Percentiles rank a stretch among this genome's conserved stretches.
Evolutionary conservation across 257 asterid species (phyloP).

Genomic region (Nicotiana obtusifolia): DNA sequence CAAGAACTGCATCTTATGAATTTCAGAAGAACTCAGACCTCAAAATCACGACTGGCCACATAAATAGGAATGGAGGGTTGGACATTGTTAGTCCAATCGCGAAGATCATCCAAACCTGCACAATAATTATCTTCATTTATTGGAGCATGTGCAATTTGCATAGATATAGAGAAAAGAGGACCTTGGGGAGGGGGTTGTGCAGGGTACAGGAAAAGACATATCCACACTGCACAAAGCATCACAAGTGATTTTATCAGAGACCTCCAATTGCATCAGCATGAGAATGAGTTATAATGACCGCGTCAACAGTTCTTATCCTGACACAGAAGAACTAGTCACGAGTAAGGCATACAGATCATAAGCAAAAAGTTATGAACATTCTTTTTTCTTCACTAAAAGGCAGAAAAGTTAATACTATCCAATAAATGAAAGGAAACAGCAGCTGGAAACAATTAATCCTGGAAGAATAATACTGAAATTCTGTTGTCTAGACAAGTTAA

Average conservation of each 20-base stretch:
- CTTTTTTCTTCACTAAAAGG: no score
- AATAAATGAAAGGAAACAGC: not conserved
- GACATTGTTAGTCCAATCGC: slow-evolving; percentile 98
- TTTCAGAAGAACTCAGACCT: slow-evolving; percentile 41
- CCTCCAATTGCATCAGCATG: slow-evolving; percentile 99
- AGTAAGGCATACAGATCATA: slow-evolving; percentile 21
- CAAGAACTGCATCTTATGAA: slow-evolving; percentile 2
- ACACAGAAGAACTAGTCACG: slow-evolving; percentile 50
- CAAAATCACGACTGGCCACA: slow-evolving; percentile 88
- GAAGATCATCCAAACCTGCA: slow-evolving; percentile 96
- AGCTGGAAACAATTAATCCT: not conserved
- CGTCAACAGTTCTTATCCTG: slow-evolving; percentile 97
- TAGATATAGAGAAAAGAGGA: not conserved
- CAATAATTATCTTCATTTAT: not conserved
- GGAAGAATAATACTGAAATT: not conserved
- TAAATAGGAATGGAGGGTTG: slow-evolving; percentile 82
- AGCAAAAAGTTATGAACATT: slow-evolving; percentile 3
- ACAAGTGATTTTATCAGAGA: slow-evolving; percentile 32
- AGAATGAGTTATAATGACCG: slow-evolving; percentile 96
- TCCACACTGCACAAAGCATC: not conserved
- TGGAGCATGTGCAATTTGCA: not conserved
- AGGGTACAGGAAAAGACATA: not conserved
- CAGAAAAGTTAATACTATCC: not conserved
- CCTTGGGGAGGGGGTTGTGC: not conserved
- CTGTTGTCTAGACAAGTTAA: not conserved